Percentiles rank a stretch among this genome's conserved stretches.
Evolutionary conservation across 1,139 yeast species (phyloP).

Genomic region (Sugiyamaella paludigena): DNA sequence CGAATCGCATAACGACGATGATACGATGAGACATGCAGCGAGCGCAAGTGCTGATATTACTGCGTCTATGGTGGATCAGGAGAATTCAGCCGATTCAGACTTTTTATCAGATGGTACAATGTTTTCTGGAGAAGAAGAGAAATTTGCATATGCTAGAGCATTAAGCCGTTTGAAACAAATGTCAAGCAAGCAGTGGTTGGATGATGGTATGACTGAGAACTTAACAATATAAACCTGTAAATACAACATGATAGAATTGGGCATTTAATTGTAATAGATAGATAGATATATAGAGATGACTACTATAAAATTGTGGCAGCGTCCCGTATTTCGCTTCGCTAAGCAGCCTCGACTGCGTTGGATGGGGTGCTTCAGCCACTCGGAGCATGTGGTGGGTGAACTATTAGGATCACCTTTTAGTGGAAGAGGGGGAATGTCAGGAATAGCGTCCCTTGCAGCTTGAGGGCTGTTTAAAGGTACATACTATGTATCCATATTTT

Average conservation of each 20-base stretch:
- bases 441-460: slow-evolving; percentile 25
- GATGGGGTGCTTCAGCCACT: too few relatives aligned
- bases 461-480: slow-evolving; percentile 42
- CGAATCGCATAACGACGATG: slow-evolving; percentile 50
- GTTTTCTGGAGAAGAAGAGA: slow-evolving; percentile 89
- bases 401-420: slow-evolving; percentile 14
- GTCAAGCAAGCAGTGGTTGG: slow-evolving; percentile 85
- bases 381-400: background rate
- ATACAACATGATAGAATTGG: background rate
- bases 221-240: background rate
- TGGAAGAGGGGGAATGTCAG: slow-evolving; percentile 34
- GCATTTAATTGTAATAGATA: too few relatives aligned
- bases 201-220: slow-evolving; percentile 2
- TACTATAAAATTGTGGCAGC: too few relatives aligned
- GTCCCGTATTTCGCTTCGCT: too few relatives aligned
- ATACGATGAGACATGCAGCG: background rate
- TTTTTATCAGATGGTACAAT: slow-evolving; percentile 74
- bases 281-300: too few relatives aligned
- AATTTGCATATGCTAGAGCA: slow-evolving; percentile 95
- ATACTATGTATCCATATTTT: too few relatives aligned
- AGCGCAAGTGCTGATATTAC: background rate
- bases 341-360: too few relatives aligned
- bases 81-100: slow-evolving; percentile 50
- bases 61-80: slow-evolving; percentile 28
- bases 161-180: slow-evolving; percentile 85